Percentiles rank a stretch among this genome's conserved stretches.
These are phyloP conservation scores for Lactifluus subvellereus DNA, from an alignment of 768 basidiomycete genomes.

Conservation along the genomic window DNA sequence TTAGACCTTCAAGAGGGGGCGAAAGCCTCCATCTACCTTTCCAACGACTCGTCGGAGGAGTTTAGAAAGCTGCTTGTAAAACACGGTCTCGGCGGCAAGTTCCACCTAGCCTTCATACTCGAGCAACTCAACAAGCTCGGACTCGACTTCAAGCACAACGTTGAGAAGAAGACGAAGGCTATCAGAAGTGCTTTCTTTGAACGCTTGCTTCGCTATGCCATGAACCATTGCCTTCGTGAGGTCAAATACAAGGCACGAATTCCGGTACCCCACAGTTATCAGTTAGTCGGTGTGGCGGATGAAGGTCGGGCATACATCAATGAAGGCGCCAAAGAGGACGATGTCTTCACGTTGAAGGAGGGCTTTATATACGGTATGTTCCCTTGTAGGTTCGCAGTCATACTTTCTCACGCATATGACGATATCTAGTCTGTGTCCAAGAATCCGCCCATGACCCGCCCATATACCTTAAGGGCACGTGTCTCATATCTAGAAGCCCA, in stretches of 20 bases:
- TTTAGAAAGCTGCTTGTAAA: conserved; percentile 45
- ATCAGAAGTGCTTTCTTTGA: conserved; percentile 53
- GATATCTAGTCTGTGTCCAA: conserved; percentile 18
- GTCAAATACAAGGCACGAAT: conserved; percentile 77
- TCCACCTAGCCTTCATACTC: conserved; percentile 47
- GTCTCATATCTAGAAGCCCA: conserved; percentile 30
- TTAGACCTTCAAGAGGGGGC: conserved; percentile 54
- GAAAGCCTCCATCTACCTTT: conserved; percentile 50
- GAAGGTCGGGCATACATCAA: conserved; percentile 42
- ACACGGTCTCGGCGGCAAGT: conserved; percentile 44
- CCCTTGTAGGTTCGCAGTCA: background rate
- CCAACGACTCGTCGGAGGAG: conserved; percentile 49
- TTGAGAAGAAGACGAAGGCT: conserved; percentile 28
- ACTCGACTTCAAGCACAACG: conserved; percentile 41
- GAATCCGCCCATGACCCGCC: background rate
- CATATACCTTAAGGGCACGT: background rate
- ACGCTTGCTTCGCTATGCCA: conserved; percentile 51
- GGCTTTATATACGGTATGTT: conserved; percentile 16
- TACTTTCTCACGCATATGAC: background rate
- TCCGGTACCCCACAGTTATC: conserved; percentile 57
- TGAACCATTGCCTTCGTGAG: conserved; percentile 59
- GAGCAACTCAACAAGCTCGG: conserved; percentile 42
- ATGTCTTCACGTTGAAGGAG: conserved; percentile 10
- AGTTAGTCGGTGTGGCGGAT: conserved; percentile 78
- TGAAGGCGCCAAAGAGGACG: conserved; percentile 4